Evolutionary conservation across 2,329 filamentous ascomycete genomes (phyloP).

Genomic region (Phialocephala subalpina): DNA sequence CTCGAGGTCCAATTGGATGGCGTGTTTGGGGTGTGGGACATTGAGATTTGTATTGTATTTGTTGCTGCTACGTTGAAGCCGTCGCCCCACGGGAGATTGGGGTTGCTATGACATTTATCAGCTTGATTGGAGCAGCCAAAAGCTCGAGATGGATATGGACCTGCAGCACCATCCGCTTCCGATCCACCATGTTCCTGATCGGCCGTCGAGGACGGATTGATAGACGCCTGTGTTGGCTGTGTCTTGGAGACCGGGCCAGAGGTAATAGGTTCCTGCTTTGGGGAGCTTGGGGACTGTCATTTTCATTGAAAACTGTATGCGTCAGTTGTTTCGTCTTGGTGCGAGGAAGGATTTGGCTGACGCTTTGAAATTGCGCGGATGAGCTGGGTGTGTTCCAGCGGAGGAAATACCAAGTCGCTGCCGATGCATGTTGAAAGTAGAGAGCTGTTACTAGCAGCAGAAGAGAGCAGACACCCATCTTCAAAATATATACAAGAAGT

Average conservation of each 20-base stretch:
- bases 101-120: constrained; percentile 42
- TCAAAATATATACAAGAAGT: neutral
- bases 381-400: constrained; percentile 25
- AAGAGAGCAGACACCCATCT: neutral
- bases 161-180: constrained; percentile 51
- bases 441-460: constrained; percentile 3
- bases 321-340: neutral
- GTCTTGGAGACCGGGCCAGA: constrained; percentile 52
- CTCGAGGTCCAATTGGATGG: constrained; percentile 46
- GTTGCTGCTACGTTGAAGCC: constrained; percentile 46
- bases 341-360: constrained; percentile 4
- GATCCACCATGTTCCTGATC: constrained; percentile 51
- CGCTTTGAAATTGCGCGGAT: constrained; percentile 25
- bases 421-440: constrained; percentile 7
- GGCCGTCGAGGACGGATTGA: constrained; percentile 51
- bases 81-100: constrained; percentile 48
- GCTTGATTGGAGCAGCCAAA: no score
- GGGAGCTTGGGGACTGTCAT: constrained; percentile 30
- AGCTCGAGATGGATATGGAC: neutral
- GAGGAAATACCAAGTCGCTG: constrained; percentile 26
- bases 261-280: constrained; percentile 48
- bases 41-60: constrained; percentile 38
- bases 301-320: constrained; percentile 30
- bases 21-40: constrained; percentile 29
- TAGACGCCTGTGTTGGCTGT: constrained; percentile 51